These are phyloP conservation scores for Trichomonas gallinae DNA, from an alignment of 208 protist genomes.

Conservation along the genomic window DNA sequence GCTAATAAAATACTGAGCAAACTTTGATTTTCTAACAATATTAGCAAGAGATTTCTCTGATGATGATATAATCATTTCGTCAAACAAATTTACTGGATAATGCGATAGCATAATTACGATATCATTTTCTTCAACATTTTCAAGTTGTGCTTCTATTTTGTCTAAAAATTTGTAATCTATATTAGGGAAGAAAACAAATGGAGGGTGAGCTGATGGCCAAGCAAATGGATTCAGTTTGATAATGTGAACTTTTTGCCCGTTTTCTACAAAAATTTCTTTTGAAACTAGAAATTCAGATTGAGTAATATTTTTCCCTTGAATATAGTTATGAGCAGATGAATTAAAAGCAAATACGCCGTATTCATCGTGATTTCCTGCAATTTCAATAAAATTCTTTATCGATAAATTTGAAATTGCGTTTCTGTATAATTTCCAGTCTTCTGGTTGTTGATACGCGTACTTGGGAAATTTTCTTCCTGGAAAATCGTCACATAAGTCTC, in stretches of 20 bases:
- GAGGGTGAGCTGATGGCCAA: neutral
- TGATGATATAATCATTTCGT: neutral
- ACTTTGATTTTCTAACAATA: neutral
- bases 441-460: neutral
- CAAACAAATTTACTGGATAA: neutral
- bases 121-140: neutral
- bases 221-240: neutral
- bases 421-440: neutral
- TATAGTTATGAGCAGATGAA: neutral
- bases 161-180: neutral
- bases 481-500: neutral
- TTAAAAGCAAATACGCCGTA: neutral
- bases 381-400: neutral
- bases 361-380: neutral
- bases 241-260: neutral
- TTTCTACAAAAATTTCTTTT: neutral
- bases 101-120: neutral
- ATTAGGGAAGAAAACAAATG: neutral
- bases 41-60: neutral
- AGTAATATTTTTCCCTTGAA: neutral
- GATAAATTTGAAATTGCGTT: neutral
- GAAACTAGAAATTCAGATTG: neutral
- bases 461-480: neutral
- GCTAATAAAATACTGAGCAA: neutral
- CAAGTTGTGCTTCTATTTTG: neutral